phyloP scores from a whole-genome alignment of 2,329 filamentous ascomycete genomes.

The Fusarium begoniae region DNA sequence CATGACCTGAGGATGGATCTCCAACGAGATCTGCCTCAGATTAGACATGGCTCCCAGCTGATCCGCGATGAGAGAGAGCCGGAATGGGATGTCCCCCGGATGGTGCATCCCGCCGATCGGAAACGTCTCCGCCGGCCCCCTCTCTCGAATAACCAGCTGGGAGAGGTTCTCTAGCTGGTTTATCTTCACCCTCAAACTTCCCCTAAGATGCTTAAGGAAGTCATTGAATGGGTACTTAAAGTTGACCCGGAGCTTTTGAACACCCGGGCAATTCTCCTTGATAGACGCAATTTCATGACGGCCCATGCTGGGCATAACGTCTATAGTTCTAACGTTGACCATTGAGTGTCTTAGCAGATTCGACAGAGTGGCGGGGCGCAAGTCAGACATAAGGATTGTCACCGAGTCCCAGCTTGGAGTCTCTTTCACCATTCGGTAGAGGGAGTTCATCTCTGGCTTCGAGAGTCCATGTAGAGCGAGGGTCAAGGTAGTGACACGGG shows the following conservation, averaged over 20 bases:
- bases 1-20: fast-evolving
- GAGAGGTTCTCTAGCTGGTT: fast-evolving
- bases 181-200: neutral
- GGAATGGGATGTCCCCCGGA: neutral
- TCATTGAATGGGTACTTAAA: fast-evolving
- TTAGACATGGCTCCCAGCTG: fast-evolving
- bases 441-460: fast-evolving
- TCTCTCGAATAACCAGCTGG: neutral
- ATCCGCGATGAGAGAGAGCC: fast-evolving
- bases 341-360: fast-evolving
- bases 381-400: fast-evolving
- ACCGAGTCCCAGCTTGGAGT: neutral
- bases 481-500: fast-evolving
- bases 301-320: neutral
- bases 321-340: neutral
- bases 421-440: neutral
- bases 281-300: neutral
- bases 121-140: neutral
- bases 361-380: fast-evolving
- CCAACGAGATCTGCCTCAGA: fast-evolving
- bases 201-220: neutral
- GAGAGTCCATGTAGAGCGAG: neutral
- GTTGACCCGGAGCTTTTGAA: fast-evolving
- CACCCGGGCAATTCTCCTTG: neutral
- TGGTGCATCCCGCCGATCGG: neutral